Conservation (phyloP, 1,284 basidiomycete species). For the Pseudozyma sp. region DNA sequence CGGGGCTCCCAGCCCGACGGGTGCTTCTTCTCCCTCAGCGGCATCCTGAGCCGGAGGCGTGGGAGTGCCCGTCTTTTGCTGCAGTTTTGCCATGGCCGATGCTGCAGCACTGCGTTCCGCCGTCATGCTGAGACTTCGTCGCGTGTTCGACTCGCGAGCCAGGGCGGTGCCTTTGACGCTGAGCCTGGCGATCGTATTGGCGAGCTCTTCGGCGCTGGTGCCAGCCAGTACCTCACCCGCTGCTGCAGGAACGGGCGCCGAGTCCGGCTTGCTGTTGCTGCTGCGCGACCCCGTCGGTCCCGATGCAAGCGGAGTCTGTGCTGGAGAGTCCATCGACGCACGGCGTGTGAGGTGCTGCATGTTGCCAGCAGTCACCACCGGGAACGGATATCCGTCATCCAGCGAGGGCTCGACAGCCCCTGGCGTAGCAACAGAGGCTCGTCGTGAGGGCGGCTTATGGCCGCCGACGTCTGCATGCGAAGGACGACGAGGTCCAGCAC, state of each 20-base stretch:
- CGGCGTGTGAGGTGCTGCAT: conserved; percentile 36
- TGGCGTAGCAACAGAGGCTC: conserved; percentile 40
- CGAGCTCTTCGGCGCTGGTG: conserved; percentile 49
- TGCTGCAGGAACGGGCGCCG: background rate
- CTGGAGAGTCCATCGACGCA: conserved; percentile 50
- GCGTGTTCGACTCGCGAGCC: conserved; percentile 16
- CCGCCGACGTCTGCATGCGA: conserved; percentile 18
- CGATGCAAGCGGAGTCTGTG: conserved; percentile 32
- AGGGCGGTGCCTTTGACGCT: conserved; percentile 56
- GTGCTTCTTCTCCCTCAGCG: background rate
- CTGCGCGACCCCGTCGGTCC: conserved; percentile 9
- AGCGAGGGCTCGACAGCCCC: conserved; percentile 16
- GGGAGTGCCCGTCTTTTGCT: conserved; percentile 23
- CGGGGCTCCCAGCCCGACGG: conserved; percentile 7
- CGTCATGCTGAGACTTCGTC: conserved; percentile 31
- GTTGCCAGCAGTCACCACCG: conserved; percentile 26
- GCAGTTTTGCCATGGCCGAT: conserved; percentile 40
- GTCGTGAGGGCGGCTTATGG: background rate
- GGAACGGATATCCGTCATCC: conserved; percentile 56
- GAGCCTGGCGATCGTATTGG: conserved; percentile 54
- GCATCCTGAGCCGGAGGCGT: conserved; percentile 9
- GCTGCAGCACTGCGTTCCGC: conserved; percentile 45
- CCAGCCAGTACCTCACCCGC: conserved; percentile 15
- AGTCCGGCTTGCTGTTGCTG: background rate
- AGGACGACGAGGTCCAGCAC: conserved; percentile 36